Evolutionary conservation across 306 rosid species (phyloP).

Genomic region (Prinsepia uniflora): DNA sequence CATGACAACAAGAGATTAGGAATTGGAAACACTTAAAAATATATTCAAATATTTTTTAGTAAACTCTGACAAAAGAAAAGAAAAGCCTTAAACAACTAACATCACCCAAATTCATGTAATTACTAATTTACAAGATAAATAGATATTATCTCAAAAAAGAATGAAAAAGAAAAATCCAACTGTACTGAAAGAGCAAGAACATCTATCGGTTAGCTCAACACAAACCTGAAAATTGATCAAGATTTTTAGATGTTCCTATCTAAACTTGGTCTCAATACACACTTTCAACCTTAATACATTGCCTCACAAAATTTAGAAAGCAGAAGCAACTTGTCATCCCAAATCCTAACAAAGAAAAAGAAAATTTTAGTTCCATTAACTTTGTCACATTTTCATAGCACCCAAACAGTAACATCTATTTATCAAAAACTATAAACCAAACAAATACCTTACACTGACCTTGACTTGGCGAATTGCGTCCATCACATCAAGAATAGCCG

Average conservation of each 20-base stretch:
- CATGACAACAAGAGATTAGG: constrained; percentile 21
- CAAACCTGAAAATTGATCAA: neutral
- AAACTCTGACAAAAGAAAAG: neutral
- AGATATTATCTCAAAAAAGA: neutral
- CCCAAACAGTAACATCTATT: constrained; percentile 1
- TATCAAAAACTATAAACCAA: neutral
- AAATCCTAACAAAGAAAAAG: neutral
- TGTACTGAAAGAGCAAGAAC: neutral
- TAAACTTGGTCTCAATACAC: neutral
- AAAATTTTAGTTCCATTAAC: neutral
- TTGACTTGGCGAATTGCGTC: constrained; percentile 85
- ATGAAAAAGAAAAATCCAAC: neutral
- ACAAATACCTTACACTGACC: constrained; percentile 42
- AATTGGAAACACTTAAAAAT: neutral
- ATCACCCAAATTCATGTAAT: neutral
- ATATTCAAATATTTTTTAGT: neutral
- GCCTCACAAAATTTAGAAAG: neutral
- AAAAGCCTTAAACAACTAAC: neutral
- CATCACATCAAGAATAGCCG: constrained; percentile 56
- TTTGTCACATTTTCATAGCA: neutral
- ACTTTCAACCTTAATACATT: no score
- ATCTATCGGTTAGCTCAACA: neutral
- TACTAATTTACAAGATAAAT: neutral
- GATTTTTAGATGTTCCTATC: neutral
- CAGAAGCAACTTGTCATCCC: neutral